Evolutionary conservation across 306 rosid species (phyloP).

Genomic region (Cucumis cinereus): DNA sequence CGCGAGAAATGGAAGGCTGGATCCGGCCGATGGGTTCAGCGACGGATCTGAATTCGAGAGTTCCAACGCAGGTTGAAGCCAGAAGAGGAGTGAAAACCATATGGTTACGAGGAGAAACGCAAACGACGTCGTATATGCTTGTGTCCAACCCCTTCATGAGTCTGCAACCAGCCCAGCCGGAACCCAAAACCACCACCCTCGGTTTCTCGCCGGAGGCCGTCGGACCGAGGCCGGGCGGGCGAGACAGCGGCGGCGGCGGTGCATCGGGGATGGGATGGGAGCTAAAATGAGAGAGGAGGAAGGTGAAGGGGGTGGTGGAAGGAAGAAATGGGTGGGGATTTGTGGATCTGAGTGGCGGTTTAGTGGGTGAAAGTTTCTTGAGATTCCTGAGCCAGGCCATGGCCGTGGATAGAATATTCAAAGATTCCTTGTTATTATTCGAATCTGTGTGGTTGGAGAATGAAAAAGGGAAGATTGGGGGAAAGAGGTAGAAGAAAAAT

Average conservation of each 20-base stretch:
- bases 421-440: not conserved
- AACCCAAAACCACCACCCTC: slow-evolving; percentile 71
- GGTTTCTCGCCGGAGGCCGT: slow-evolving; percentile 70
- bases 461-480: not conserved
- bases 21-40: slow-evolving; percentile 85
- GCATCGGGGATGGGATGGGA: slow-evolving; percentile 16
- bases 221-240: slow-evolving; percentile 30
- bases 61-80: slow-evolving; percentile 97
- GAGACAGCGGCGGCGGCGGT: slow-evolving; percentile 18
- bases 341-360: slow-evolving; percentile 18
- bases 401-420: not conserved
- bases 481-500: not conserved
- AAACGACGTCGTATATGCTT: slow-evolving; percentile 55
- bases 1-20: slow-evolving; percentile 76
- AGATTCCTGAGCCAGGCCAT: slow-evolving; percentile 64
- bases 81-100: slow-evolving; percentile 94
- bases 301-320: slow-evolving; percentile 8
- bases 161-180: slow-evolving; percentile 96
- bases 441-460: not conserved
- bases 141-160: slow-evolving; percentile 75
- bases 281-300: slow-evolving; percentile 29
- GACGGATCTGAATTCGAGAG: slow-evolving; percentile 82
- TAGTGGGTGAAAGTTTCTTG: slow-evolving; percentile 21
- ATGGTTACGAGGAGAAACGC: slow-evolving; percentile 94
- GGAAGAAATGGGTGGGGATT: slow-evolving; percentile 18